Conservation (phyloP, 345 rosid genomes). For the Noccaea bulbosa region DNA sequence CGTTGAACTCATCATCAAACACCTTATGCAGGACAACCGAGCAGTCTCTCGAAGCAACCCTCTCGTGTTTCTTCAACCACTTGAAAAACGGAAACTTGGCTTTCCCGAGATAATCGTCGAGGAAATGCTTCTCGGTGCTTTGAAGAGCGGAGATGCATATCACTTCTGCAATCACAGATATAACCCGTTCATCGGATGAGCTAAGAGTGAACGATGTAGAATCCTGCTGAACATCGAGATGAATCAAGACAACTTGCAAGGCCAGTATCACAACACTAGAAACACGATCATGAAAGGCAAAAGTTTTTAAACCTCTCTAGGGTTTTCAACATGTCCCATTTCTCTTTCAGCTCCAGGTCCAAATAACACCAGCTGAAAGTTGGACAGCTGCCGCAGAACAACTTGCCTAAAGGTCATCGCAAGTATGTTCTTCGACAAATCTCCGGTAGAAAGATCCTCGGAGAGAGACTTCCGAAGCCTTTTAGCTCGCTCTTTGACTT, state of each 20-base stretch:
- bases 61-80: slow-evolving; percentile 54
- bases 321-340: slow-evolving; percentile 64
- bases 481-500: slow-evolving; percentile 73
- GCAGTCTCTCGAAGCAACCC: slow-evolving; percentile 64
- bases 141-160: slow-evolving; percentile 66
- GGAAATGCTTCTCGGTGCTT: slow-evolving; percentile 60
- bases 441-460: slow-evolving; percentile 52
- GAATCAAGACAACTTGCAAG: slow-evolving; percentile 59
- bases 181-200: slow-evolving; percentile 62
- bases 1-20: slow-evolving; percentile 65
- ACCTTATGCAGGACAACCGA: slow-evolving; percentile 59
- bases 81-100: slow-evolving; percentile 43
- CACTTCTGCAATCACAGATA: slow-evolving; percentile 79
- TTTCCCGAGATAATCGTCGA: slow-evolving; percentile 47
- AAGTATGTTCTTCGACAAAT: slow-evolving; percentile 64
- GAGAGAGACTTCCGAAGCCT: slow-evolving; percentile 51
- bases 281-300: slow-evolving; percentile 42
- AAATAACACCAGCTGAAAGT: slow-evolving; percentile 69
- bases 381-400: slow-evolving; percentile 73
- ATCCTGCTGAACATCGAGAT: slow-evolving; percentile 69
- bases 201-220: slow-evolving; percentile 59
- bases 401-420: slow-evolving; percentile 94
- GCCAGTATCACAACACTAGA: slow-evolving; percentile 42
- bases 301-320: slow-evolving; percentile 77
- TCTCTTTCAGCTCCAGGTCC: slow-evolving; percentile 73